Evolutionary conservation across 2,329 filamentous ascomycete species (phyloP).

Genomic region (Phialophora tarda): DNA sequence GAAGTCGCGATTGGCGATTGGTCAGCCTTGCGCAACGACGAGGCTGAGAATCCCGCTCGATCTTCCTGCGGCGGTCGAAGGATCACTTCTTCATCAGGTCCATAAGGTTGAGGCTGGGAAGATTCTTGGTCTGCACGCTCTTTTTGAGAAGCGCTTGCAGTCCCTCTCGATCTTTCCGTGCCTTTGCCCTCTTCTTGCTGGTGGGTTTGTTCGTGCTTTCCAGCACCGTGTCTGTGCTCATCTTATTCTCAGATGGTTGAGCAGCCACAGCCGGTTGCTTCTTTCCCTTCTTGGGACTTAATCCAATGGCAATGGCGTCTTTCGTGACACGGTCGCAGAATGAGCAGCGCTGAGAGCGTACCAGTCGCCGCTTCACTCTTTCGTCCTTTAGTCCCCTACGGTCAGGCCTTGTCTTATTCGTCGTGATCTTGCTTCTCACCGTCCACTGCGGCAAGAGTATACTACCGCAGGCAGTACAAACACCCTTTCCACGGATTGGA

Average conservation of each 20-base stretch:
- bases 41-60: slow-evolving; percentile 9
- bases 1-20: slow-evolving; percentile 7
- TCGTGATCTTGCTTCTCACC: slow-evolving; percentile 34
- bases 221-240: background rate
- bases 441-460: slow-evolving; percentile 44
- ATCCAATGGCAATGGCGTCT: background rate
- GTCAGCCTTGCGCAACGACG: background rate
- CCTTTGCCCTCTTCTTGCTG: slow-evolving; percentile 63
- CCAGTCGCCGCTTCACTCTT: slow-evolving; percentile 27
- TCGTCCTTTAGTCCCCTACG: slow-evolving; percentile 7
- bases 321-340: slow-evolving; percentile 26
- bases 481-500: slow-evolving; percentile 38
- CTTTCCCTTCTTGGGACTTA: slow-evolving; percentile 4
- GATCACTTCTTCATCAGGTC: slow-evolving; percentile 38
- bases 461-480: slow-evolving; percentile 50
- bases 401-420: background rate
- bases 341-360: slow-evolving; percentile 23
- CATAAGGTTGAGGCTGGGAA: slow-evolving; percentile 35
- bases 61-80: background rate
- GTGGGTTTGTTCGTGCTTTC: slow-evolving; percentile 39
- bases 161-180: slow-evolving; percentile 58
- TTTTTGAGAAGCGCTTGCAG: slow-evolving; percentile 58
- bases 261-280: background rate
- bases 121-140: slow-evolving; percentile 19
- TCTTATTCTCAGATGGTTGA: background rate